Evolutionary conservation across 2,329 filamentous ascomycete genomes (phyloP).

Genomic region (Fusarium stilboides): DNA sequence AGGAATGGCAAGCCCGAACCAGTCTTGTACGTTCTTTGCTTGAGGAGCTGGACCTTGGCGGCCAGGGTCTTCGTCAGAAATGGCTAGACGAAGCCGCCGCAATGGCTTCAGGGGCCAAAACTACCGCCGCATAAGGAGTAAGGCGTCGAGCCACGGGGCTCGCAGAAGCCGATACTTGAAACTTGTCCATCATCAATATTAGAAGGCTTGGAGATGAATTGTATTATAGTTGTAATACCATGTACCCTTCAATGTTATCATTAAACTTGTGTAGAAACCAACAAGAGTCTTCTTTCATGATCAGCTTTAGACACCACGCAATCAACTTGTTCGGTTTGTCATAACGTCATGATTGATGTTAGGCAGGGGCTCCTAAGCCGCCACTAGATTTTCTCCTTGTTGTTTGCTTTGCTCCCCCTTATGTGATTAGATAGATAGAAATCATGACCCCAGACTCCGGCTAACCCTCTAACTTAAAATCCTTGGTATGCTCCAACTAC

Average conservation of each 20-base stretch:
- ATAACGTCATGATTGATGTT: conserved; percentile 46
- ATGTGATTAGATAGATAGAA: conserved; percentile 34
- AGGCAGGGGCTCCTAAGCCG: conserved; percentile 26
- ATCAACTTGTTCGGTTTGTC: conserved; percentile 5
- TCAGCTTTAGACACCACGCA: neutral
- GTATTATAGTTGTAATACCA: conserved; percentile 35
- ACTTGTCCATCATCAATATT: neutral
- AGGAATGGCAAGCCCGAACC: conserved; percentile 54
- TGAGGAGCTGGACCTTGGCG: conserved; percentile 38
- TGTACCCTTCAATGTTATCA: conserved; percentile 1
- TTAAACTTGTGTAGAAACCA: conserved; percentile 1
- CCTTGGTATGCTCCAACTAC: conserved; percentile 32
- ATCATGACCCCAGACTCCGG: conserved; percentile 36
- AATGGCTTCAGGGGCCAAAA: conserved; percentile 3
- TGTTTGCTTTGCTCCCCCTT: conserved; percentile 22
- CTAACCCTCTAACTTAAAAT: conserved; percentile 35
- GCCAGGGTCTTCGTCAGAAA: conserved; percentile 20
- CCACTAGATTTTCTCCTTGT: conserved; percentile 17
- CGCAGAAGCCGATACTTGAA: neutral
- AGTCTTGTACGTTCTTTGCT: conserved; percentile 44
- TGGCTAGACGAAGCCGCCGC: conserved; percentile 31
- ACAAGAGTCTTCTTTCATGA: neutral
- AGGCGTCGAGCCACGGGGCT: neutral
- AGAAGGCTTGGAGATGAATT: conserved; percentile 1
- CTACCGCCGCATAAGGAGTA: neutral